Evolutionary conservation across 176 grass and related monocot genomes (phyloP).

Genomic region (Musa schizocarpa): DNA sequence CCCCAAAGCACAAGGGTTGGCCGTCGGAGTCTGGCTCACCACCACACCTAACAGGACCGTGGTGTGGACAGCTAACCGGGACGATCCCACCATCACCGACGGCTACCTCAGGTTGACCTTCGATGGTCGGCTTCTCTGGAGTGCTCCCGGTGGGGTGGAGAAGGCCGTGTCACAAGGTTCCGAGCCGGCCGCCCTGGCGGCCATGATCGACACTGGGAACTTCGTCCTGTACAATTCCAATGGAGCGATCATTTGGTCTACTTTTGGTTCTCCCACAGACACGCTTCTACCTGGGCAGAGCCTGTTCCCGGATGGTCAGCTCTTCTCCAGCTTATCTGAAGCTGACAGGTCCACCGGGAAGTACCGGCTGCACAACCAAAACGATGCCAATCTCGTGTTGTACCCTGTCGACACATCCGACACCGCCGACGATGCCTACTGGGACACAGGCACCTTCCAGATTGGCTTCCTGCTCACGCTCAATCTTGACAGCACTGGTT

Average conservation of each 20-base stretch:
- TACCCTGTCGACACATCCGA: conserved; percentile 20
- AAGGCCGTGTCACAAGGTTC: conserved; percentile 15
- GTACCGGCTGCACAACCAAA: conserved; percentile 28
- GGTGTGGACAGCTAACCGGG: conserved; percentile 33
- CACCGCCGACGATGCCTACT: conserved; percentile 15
- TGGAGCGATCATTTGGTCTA: conserved; percentile 20
- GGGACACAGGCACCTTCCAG: conserved; percentile 28
- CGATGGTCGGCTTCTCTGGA: conserved; percentile 36
- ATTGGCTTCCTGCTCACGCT: conserved; percentile 30
- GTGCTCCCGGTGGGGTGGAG: conserved; percentile 21
- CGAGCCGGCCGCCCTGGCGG: conserved; percentile 14
- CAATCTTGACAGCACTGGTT: neutral
- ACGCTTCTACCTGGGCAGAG: conserved; percentile 40
- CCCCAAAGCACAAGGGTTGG: conserved; percentile 23
- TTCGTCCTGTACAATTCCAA: conserved; percentile 24
- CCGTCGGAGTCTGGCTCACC: conserved; percentile 35
- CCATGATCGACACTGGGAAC: conserved; percentile 29
- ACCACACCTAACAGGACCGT: neutral
- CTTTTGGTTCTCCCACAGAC: conserved; percentile 30
- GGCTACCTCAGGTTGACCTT: conserved; percentile 21
- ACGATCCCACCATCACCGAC: conserved; percentile 23
- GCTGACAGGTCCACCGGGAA: conserved; percentile 21
- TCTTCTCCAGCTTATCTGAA: conserved; percentile 30
- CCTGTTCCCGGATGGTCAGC: conserved; percentile 1
- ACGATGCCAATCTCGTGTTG: conserved; percentile 31